These are phyloP conservation scores for Papilionanthe hybrid DNA, from an alignment of 116 monocot genomes.

Conservation along the genomic window DNA sequence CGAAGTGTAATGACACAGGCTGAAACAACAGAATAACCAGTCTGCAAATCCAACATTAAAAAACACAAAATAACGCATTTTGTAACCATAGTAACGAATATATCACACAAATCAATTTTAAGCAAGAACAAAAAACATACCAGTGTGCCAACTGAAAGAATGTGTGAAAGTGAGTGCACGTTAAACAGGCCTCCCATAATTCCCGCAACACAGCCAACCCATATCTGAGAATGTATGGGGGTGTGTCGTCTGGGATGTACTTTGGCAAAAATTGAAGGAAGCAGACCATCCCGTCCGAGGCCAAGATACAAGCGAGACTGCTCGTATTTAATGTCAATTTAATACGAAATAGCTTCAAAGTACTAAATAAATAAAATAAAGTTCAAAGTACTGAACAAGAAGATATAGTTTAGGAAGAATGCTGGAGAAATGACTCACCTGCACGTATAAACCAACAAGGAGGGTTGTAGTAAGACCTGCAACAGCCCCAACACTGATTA, in stretches of 20 bases:
- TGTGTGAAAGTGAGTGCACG: conserved; percentile 86
- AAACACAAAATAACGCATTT: neutral
- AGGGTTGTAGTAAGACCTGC: conserved; percentile 94
- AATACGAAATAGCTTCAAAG: neutral
- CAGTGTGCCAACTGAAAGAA: conserved; percentile 93
- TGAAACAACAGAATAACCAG: conserved; percentile 99
- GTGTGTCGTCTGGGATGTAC: conserved; percentile 78
- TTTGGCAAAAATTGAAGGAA: conserved; percentile 79
- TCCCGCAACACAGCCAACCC: conserved; percentile 85
- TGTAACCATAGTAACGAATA: neutral
- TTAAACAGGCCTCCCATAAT: conserved; percentile 81
- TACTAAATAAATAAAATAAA: neutral
- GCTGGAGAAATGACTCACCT: conserved; percentile 52
- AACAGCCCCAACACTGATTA: conserved; percentile 92
- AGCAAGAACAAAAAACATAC: conserved; percentile 28
- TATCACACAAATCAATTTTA: neutral
- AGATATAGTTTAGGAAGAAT: neutral
- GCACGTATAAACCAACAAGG: conserved; percentile 93
- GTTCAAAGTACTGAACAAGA: neutral
- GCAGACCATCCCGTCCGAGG: conserved; percentile 93
- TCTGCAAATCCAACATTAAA: conserved; percentile 35
- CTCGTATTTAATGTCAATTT: conserved; percentile 5
- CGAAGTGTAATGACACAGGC: conserved; percentile 84
- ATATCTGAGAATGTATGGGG: conserved; percentile 83
- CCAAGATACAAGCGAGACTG: conserved; percentile 99